Percentiles rank a stretch among this genome's conserved stretches.
Conservation (phyloP, 768 basidiomycete genomes). For the Mrakia blollopis region DNA sequence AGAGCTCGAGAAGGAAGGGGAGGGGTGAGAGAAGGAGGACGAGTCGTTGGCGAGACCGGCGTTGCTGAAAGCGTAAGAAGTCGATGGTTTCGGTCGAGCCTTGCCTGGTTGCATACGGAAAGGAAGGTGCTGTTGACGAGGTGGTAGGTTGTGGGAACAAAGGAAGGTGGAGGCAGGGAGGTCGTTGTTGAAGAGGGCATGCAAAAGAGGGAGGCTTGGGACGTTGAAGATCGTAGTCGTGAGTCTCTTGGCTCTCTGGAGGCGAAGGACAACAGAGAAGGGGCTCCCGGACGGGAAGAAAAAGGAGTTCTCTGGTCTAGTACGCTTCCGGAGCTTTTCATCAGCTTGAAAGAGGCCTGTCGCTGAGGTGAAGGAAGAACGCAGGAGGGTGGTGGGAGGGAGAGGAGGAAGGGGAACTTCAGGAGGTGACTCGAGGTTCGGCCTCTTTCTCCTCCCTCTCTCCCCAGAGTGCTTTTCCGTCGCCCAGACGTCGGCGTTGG, state of each 20-base stretch:
- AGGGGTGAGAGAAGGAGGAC: not conserved
- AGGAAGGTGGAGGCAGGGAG: not conserved
- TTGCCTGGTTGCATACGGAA: not conserved
- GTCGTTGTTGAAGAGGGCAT: not conserved
- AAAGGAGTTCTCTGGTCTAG: no score
- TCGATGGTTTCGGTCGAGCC: not conserved
- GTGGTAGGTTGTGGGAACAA: not conserved
- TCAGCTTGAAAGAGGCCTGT: no score
- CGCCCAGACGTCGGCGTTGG: not conserved
- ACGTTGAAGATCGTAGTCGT: no score
- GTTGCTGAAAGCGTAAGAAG: constrained; percentile 15
- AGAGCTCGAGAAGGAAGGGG: constrained; percentile 4
- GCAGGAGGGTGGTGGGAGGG: no score
- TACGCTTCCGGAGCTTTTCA: no score
- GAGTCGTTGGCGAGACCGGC: constrained; percentile 10
- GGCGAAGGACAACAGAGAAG: no score
- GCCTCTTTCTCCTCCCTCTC: not conserved
- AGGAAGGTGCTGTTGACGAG: not conserved
- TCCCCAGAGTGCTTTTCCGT: not conserved
- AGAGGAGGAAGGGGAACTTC: no score
- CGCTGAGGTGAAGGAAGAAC: no score
- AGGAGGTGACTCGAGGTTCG: no score
- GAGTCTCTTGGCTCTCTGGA: no score
- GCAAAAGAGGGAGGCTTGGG: not conserved
- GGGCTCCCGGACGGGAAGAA: no score